Evolutionary conservation across 192 early-diverging fungal genomes (phyloP), one percentile per base, ranked within the genome.

Genomic region (Entrophospora sp.): DNA sequence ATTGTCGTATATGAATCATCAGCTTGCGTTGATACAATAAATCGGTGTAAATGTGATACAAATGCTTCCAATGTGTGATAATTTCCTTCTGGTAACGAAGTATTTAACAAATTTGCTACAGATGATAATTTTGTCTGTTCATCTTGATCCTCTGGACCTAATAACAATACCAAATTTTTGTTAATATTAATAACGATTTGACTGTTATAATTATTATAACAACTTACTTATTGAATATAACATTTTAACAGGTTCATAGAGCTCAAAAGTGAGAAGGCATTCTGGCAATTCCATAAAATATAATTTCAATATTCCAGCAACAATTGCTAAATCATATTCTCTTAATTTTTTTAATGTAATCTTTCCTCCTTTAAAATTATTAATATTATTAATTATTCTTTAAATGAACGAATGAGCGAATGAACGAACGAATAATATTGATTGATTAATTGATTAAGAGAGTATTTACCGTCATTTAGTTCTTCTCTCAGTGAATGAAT

Each of bases 271-370:
- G 13, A 87, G 70, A 27, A 91, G 57, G 13, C 82, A 85, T 52
- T 79, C 79, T 10, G 87, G 87, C 5, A 91, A 71, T 67, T 91
- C 89, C 69, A 86, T 70, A n/a, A 91, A 71, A 55, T 87, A 91
- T 13, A 89, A 71, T 3, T 84, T 73, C 25, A 91, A 55, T 18
- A 81, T 70, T 16, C 83, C 85, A 18, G 82, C 83, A 4, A 88
- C 70, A 3, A 85, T 71, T 0, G 77, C 70, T 24, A 80, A 66
- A 60, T 87, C 83, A 61, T 84, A 83, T 14, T 71, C 30, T 7
- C 81, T 72, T 38, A 91, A 64, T 57, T 78, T 61, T 48, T 81
- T 77, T 20, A 81, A 63, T 1, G 79, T 83, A 6, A 89, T 74
- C 32, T 76, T 73, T 32, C 77, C 69, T 49, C 76, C 75, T 76